phyloP scores from a whole-genome alignment of 2,329 filamentous ascomycete species.

The Pyrenochaeta sp. region DNA sequence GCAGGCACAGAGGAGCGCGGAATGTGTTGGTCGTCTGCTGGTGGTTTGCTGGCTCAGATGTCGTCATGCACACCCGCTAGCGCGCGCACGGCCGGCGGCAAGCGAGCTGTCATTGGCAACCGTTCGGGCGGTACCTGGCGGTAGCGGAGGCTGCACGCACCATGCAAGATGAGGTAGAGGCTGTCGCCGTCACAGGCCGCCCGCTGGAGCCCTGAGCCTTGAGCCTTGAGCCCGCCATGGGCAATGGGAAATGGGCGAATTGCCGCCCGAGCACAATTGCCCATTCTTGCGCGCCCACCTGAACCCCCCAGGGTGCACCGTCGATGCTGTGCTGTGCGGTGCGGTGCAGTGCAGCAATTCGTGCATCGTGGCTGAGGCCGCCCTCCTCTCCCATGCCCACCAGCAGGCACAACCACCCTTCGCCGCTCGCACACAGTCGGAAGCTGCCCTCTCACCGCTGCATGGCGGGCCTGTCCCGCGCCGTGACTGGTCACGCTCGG shows the following conservation, averaged over 20 bases:
- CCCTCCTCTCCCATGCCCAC: too few species aligned
- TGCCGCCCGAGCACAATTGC: slow-evolving; percentile 10
- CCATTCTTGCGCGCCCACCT: background rate
- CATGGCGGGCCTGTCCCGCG: slow-evolving; percentile 1
- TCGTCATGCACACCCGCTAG: slow-evolving; percentile 16
- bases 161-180: slow-evolving; percentile 29
- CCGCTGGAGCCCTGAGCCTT: too few species aligned
- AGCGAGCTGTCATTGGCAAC: slow-evolving; percentile 21
- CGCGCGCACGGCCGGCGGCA: slow-evolving; percentile 7
- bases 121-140: slow-evolving; percentile 20
- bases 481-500: slow-evolving; percentile 25
- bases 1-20: too few species aligned
- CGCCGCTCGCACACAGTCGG: slow-evolving; percentile 13
- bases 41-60: slow-evolving; percentile 18
- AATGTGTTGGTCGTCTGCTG: slow-evolving; percentile 17
- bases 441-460: slow-evolving; percentile 30
- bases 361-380: slow-evolving; percentile 11
- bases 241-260: slow-evolving; percentile 5
- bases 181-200: too few species aligned
- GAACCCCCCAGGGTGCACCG: slow-evolving; percentile 4
- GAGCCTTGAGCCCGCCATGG: too few species aligned
- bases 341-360: too few species aligned
- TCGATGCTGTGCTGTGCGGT: slow-evolving; percentile 5
- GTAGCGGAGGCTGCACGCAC: too few species aligned
- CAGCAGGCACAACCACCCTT: too few species aligned